A percentile compares a stretch with the other conserved stretches of the same genome.
These are phyloP conservation scores for Suillus subaureus DNA, from an alignment of 768 basidiomycete genomes.

Conservation along the genomic window DNA sequence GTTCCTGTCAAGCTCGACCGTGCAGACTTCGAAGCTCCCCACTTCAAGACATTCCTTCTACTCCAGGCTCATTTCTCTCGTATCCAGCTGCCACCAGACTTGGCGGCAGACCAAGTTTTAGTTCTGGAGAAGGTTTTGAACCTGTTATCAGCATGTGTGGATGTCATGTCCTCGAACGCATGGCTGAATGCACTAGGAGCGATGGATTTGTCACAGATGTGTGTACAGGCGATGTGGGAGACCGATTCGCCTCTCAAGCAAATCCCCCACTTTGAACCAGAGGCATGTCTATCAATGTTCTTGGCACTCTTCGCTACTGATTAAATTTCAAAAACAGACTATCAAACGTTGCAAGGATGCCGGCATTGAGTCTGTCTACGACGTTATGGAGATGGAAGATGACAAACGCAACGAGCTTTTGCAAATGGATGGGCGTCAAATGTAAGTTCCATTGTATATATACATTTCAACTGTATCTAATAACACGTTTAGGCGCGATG, in stretches of 20 bases:
- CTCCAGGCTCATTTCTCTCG: constrained; percentile 97
- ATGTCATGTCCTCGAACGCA: constrained; percentile 97
- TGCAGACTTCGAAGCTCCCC: constrained; percentile 88
- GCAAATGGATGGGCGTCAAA: constrained; percentile 82
- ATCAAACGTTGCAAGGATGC: constrained; percentile 84
- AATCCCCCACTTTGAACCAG: constrained; percentile 93
- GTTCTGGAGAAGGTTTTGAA: constrained; percentile 92
- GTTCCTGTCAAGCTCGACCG: constrained; percentile 91
- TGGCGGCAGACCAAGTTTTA: constrained; percentile 86
- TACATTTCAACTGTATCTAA: neutral
- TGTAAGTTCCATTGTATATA: constrained; percentile 53
- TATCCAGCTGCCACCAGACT: constrained; percentile 87
- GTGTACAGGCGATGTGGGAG: constrained; percentile 98
- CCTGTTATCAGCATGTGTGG: constrained; percentile 90
- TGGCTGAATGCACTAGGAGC: constrained; percentile 94
- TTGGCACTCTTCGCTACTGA: neutral
- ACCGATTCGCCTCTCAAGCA: constrained; percentile 94
- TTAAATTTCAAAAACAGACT: constrained; percentile 45
- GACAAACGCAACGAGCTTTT: constrained; percentile 79
- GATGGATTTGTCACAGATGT: constrained; percentile 99
- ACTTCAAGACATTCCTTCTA: constrained; percentile 98
- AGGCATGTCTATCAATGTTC: constrained; percentile 52
- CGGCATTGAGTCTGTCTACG: constrained; percentile 88
- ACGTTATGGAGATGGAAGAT: constrained; percentile 99
- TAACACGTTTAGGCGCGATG: constrained; percentile 69